Evolutionary conservation across 306 rosid genomes (phyloP), one percentile per base, ranked within the genome.

Genomic region (Cicer bijugum): DNA sequence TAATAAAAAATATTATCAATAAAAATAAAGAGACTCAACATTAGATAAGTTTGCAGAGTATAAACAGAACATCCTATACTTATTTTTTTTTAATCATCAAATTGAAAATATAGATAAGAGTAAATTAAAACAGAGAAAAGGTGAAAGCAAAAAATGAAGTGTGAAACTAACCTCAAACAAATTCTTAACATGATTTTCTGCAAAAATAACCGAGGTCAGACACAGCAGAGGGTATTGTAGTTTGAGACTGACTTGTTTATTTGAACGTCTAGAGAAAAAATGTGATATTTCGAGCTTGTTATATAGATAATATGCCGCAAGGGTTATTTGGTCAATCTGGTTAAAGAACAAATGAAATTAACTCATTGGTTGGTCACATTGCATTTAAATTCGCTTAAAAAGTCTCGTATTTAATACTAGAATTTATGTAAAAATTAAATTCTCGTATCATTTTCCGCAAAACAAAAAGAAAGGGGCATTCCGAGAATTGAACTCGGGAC

Each of bases 401-500:
- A 2, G 33, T 17, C 1, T 17, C 19, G 19, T 23, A 23, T 2
- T 23, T 23, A 23, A 23, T 23, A 23, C 2, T 23, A 2, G 3
- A 23, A 2, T 28, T 3, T 28, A 3, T 3, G 35, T 28, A 28
- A 28, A 28, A 28, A n/a, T 28, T 28, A 28, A 28, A 28, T 28
- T 28, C 0, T 28, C 35, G 5, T 28, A 28, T 28, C 23, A 1
- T 20, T 20, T 20, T 20, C 23, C 23, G n/a, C n/a, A 45, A 45
- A 23, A 3, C 33, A 23, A 20, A 20, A 1, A 1, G 19, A 58
- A 59, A 12, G 89, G 89, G 87, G 85, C 85, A 83, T 77, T 80
- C 85, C 89, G 83, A 86, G 89, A 86, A 83, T 83, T 80, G 89
- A 86, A 86, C 87, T 86, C 84, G 85, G 85, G 83, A 86, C 85